Conservation (phyloP, 2,329 filamentous ascomycete species). For the Chrysosporium queenslandicum region DNA sequence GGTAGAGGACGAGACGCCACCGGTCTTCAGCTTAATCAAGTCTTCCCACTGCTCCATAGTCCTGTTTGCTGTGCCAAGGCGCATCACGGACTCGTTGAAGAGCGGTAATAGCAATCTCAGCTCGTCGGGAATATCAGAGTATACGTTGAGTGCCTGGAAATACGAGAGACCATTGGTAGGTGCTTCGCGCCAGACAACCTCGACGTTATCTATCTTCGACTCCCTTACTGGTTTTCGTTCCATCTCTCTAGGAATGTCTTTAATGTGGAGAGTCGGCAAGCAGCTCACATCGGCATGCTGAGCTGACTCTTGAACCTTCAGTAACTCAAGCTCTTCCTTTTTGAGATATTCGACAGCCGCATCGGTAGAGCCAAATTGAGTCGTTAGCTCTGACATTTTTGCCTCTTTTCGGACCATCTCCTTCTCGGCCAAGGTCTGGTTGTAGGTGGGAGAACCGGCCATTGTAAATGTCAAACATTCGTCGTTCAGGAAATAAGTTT, state of each 20-base stretch:
- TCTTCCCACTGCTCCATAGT: slow-evolving; percentile 94
- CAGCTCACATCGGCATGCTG: slow-evolving; percentile 77
- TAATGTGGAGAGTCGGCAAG: slow-evolving; percentile 76
- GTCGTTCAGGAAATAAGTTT: slow-evolving; percentile 84
- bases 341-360: slow-evolving; percentile 63
- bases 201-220: slow-evolving; percentile 49
- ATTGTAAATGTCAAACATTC: slow-evolving; percentile 88
- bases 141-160: slow-evolving; percentile 75
- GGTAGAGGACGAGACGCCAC: slow-evolving; percentile 75
- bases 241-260: slow-evolving; percentile 73
- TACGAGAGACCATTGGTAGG: slow-evolving; percentile 95
- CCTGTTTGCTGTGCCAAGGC: slow-evolving; percentile 76
- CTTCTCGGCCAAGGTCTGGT: slow-evolving; percentile 62
- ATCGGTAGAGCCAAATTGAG: slow-evolving; percentile 59
- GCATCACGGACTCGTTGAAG: slow-evolving; percentile 87
- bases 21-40: slow-evolving; percentile 89
- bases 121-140: slow-evolving; percentile 72
- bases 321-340: slow-evolving; percentile 65
- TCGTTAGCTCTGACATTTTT: slow-evolving; percentile 62
- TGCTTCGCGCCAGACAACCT: slow-evolving; percentile 81
- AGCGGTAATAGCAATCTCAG: slow-evolving; percentile 75
- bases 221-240: slow-evolving; percentile 60
- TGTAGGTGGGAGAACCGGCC: slow-evolving; percentile 69
- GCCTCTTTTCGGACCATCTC: slow-evolving; percentile 63
- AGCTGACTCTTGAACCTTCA: slow-evolving; percentile 74